Percentiles rank a stretch among this genome's conserved stretches.
Evolutionary conservation across 116 monocot species (phyloP).

Genomic region (Dioscorea cayenensis): DNA sequence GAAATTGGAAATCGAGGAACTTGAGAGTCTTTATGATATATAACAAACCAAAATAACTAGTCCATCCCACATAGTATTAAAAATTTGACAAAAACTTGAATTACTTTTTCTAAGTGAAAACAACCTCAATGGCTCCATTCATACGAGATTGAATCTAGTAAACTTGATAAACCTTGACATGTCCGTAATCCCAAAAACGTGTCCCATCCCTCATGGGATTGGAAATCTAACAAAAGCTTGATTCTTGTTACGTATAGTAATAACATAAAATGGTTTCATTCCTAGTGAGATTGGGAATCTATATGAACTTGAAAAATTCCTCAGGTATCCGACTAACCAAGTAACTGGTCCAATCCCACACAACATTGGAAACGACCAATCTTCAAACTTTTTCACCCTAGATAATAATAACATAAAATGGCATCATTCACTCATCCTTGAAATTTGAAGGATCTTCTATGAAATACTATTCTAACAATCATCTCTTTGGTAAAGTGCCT

Average conservation of each 20-base stretch:
- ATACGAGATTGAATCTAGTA: neutral
- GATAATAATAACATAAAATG: too few species aligned
- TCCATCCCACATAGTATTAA: neutral
- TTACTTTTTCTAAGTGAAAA: neutral
- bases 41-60: neutral
- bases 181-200: neutral
- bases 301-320: too few species aligned
- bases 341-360: too few species aligned
- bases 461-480: neutral
- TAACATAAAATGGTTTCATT: too few species aligned
- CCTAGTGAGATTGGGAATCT: too few species aligned
- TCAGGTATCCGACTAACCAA: too few species aligned
- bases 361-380: too few species aligned
- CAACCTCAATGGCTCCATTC: constrained; percentile 6
- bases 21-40: too few species aligned
- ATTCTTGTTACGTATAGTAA: too few species aligned
- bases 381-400: too few species aligned
- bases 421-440: constrained; percentile 1
- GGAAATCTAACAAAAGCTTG: neutral
- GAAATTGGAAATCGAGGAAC: too few species aligned
- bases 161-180: neutral
- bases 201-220: constrained; percentile 6
- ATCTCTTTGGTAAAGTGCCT: constrained; percentile 8
- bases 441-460: neutral
- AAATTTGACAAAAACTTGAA: constrained; percentile 8